A percentile compares a stretch with the other conserved stretches of the same genome.
Conservation (phyloP, 768 basidiomycete genomes). For the Lentinula lateritia region DNA sequence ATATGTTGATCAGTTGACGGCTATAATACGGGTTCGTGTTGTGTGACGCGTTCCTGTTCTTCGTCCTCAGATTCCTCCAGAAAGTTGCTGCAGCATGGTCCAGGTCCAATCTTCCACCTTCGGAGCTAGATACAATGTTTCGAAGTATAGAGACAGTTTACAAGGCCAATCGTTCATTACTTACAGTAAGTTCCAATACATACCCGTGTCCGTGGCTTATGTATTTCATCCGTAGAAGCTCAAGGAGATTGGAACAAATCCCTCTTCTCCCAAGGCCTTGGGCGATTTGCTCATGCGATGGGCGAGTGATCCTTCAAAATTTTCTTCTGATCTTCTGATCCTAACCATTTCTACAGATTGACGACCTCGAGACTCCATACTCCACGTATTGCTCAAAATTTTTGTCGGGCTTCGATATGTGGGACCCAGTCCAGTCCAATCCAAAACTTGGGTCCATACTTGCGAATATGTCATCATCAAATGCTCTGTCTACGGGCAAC, state of each 20-base stretch:
- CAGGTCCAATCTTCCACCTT: constrained; percentile 87
- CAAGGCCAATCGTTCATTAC: constrained; percentile 81
- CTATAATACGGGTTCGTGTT: constrained; percentile 77
- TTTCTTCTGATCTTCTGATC: constrained; percentile 4
- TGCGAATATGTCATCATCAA: constrained; percentile 56
- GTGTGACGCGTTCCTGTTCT: not conserved
- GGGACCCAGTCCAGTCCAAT: constrained; percentile 78
- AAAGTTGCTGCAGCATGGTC: constrained; percentile 99
- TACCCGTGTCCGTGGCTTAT: not conserved
- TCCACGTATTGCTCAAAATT: constrained; percentile 72
- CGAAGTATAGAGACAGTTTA: constrained; percentile 88
- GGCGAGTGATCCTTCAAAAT: constrained; percentile 46
- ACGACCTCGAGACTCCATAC: constrained; percentile 87
- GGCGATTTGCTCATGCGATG: constrained; percentile 97
- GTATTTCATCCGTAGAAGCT: constrained; percentile 57
- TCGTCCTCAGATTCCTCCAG: constrained; percentile 34
- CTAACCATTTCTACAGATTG: constrained; percentile 53
- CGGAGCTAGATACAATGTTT: constrained; percentile 91
- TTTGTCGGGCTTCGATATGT: constrained; percentile 73
- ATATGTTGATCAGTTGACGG: constrained; percentile 87
- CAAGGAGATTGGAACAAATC: constrained; percentile 89
- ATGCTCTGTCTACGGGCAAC: constrained; percentile 39
- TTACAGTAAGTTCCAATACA: constrained; percentile 35
- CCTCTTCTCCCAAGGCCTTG: constrained; percentile 87
- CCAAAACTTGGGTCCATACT: constrained; percentile 64